These are phyloP conservation scores for Pinguiococcus pyrenoidosus DNA, from an alignment of 108 stramenopile species.

Conservation along the genomic window DNA sequence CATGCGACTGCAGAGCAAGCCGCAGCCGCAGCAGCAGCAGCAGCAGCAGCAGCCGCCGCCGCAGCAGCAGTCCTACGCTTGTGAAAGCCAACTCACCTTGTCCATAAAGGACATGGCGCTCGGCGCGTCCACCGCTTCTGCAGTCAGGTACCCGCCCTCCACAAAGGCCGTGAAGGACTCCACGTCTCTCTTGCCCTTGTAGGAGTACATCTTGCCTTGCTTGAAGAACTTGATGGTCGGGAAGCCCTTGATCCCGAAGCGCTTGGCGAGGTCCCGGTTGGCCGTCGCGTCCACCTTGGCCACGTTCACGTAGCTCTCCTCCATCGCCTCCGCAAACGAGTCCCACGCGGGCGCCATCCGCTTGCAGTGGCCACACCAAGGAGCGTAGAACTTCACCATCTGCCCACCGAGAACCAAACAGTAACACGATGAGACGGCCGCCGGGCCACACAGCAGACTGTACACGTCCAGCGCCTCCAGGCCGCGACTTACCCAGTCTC, in stretches of 20 bases:
- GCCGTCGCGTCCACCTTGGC: conserved; percentile 31
- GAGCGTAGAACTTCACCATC: conserved; percentile 35
- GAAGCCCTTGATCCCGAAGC: conserved; percentile 33
- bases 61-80: background rate
- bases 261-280: conserved; percentile 14
- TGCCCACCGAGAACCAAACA: too few relatives aligned
- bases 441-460: too few relatives aligned
- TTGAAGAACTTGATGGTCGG: conserved; percentile 26
- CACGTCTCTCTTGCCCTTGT: conserved; percentile 29
- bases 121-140: too few relatives aligned
- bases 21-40: background rate
- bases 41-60: background rate
- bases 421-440: too few relatives aligned
- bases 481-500: too few relatives aligned
- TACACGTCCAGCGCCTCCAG: too few relatives aligned
- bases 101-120: background rate
- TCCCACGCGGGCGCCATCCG: conserved; percentile 28
- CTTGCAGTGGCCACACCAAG: conserved; percentile 41
- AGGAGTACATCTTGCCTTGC: conserved; percentile 33
- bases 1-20: background rate
- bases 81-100: background rate
- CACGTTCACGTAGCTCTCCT: conserved; percentile 29
- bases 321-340: conserved; percentile 18
- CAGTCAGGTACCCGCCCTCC: conserved; percentile 1
- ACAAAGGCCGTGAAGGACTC: conserved; percentile 23